Percentiles rank a stretch among this genome's conserved stretches.
Conservation (phyloP, 73 alveolate genomes). For the Tetrahymena malaccensis region DNA sequence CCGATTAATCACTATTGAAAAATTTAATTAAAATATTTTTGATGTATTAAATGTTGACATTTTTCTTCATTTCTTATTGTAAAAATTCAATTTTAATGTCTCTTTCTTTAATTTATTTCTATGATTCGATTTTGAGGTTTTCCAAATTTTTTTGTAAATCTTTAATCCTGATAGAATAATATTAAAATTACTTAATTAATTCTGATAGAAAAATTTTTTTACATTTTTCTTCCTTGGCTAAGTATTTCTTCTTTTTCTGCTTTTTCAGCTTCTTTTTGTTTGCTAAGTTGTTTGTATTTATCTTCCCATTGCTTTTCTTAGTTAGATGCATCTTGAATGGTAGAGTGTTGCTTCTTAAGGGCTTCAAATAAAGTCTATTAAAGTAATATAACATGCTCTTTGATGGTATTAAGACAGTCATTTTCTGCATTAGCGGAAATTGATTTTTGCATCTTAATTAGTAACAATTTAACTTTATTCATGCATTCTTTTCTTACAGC, state of each 20-base stretch:
- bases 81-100: not conserved
- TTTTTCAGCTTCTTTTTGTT: not conserved
- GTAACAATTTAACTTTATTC: not conserved
- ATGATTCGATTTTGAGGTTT: not conserved
- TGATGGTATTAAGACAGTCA: not conserved
- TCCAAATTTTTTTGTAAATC: not conserved
- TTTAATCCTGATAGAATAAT: not conserved
- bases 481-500: not conserved
- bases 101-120: not conserved
- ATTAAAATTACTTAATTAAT: not conserved
- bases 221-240: not conserved
- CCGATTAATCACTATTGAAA: not conserved
- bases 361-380: not conserved
- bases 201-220: not conserved
- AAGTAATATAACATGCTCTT: not conserved
- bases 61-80: not conserved
- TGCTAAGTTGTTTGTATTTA: not conserved
- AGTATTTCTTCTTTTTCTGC: not conserved
- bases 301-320: not conserved
- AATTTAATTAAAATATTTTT: not conserved
- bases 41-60: not conserved
- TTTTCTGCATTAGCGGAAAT: not conserved
- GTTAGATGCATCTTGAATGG: not conserved
- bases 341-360: not conserved
- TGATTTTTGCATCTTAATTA: not conserved